A percentile compares a stretch with the other conserved stretches of the same genome.
phyloP scores from a whole-genome alignment of 2,329 filamentous ascomycete species.

The Biscogniauxia mediterranea region DNA sequence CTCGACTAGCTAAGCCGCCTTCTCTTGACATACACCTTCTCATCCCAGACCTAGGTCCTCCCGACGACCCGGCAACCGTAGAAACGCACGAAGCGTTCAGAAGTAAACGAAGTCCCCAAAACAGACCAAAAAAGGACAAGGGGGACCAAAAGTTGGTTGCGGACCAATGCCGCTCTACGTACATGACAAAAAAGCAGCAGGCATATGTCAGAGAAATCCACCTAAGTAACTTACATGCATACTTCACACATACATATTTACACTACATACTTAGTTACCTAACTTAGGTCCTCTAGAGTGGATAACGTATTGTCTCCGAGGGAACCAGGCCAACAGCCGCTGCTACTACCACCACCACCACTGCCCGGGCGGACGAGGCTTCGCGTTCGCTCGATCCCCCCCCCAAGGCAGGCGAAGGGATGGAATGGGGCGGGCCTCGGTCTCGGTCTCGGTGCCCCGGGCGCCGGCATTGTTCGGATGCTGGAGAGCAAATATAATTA shows the following conservation, averaged over 20 bases:
- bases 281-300: background rate
- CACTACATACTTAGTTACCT: background rate
- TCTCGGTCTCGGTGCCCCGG: background rate
- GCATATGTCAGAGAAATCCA: background rate
- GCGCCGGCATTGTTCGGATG: background rate
- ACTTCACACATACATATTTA: background rate
- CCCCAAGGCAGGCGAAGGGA: no score
- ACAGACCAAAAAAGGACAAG: background rate
- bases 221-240: conserved; percentile 1
- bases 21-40: no score
- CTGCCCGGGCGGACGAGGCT: background rate
- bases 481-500: background rate
- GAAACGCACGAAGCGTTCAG: background rate
- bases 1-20: no score
- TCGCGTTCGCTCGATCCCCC: background rate
- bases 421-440: no score
- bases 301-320: no score
- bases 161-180: background rate
- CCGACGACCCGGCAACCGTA: background rate
- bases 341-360: background rate
- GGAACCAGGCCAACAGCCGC: no score
- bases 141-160: background rate
- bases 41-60: background rate
- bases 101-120: background rate
- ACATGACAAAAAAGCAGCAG: background rate